Evolutionary conservation across 225 moss, liverwort and hornwort species (phyloP).

Genomic region (Rhytidiadelphus loreus): DNA sequence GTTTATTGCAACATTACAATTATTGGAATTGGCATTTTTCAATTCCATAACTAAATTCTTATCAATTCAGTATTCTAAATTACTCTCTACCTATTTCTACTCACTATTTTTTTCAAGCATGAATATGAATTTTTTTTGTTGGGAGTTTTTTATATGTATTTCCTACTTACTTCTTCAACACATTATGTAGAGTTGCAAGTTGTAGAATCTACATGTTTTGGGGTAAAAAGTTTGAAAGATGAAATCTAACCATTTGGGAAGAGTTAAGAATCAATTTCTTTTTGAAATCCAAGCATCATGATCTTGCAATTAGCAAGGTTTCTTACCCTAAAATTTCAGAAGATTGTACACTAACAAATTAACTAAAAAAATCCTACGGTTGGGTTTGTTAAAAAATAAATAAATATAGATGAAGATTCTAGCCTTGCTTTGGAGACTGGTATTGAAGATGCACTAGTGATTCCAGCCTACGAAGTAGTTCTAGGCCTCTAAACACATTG

Average conservation of each 20-base stretch:
- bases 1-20: too few species aligned
- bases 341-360: neutral
- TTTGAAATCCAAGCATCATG: neutral
- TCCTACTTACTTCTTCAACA: too few species aligned
- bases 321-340: accelerated
- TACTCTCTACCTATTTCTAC: too few species aligned
- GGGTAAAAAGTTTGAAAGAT: neutral
- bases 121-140: too few species aligned
- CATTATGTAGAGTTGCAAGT: too few species aligned
- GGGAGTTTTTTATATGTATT: too few species aligned
- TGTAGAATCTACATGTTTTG: too few species aligned
- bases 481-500: neutral
- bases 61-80: too few species aligned
- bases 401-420: neutral
- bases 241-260: neutral
- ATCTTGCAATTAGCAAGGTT: neutral
- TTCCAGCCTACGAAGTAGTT: accelerated
- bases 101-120: too few species aligned
- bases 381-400: neutral
- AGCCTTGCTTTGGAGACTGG: too few species aligned
- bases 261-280: neutral
- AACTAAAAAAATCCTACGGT: neutral
- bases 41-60: too few species aligned
- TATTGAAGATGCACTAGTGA: neutral
- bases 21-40: too few species aligned